A percentile compares a stretch with the other conserved stretches of the same genome.
phyloP scores from a whole-genome alignment of 2,329 filamentous ascomycete species.

The Aspergillus sp. region DNA sequence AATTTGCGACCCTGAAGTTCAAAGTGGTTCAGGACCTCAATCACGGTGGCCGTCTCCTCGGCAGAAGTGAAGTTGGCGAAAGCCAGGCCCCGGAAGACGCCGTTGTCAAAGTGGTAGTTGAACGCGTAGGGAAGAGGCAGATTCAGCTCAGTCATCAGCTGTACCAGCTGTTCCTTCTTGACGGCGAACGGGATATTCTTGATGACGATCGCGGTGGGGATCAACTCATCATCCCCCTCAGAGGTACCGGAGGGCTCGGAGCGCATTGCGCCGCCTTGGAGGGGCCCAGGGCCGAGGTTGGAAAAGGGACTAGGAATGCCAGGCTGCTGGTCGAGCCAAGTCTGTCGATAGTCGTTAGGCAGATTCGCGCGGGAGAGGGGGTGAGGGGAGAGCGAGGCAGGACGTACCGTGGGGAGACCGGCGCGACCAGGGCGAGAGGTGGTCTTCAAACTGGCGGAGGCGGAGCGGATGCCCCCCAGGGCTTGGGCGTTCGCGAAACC shows the following conservation, averaged over 20 bases:
- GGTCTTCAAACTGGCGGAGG: conserved; percentile 55
- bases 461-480: conserved; percentile 62
- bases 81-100: conserved; percentile 90
- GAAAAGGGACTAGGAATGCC: conserved; percentile 47
- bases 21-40: conserved; percentile 91
- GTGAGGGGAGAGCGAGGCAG: background rate
- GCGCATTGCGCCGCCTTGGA: conserved; percentile 41
- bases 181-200: conserved; percentile 99
- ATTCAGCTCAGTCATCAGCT: conserved; percentile 90
- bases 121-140: conserved; percentile 95
- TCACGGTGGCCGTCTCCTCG: conserved; percentile 88
- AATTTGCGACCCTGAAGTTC: conserved; percentile 93
- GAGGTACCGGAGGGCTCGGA: conserved; percentile 38
- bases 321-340: conserved; percentile 61
- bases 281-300: conserved; percentile 42
- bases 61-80: conserved; percentile 98
- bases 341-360: conserved; percentile 40
- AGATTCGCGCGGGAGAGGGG: background rate
- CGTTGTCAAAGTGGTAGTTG: conserved; percentile 99
- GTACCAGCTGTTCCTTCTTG: conserved; percentile 91
- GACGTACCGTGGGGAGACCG: conserved; percentile 71
- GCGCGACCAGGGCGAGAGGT: conserved; percentile 51
- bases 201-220: conserved; percentile 97
- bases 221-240: conserved; percentile 72
- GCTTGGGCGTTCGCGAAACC: conserved; percentile 65